Percentiles rank a stretch among this genome's conserved stretches.
Evolutionary conservation across 495 filamentous ascomycete genomes (phyloP).

Genomic region (Schizothecium vesticola): DNA sequence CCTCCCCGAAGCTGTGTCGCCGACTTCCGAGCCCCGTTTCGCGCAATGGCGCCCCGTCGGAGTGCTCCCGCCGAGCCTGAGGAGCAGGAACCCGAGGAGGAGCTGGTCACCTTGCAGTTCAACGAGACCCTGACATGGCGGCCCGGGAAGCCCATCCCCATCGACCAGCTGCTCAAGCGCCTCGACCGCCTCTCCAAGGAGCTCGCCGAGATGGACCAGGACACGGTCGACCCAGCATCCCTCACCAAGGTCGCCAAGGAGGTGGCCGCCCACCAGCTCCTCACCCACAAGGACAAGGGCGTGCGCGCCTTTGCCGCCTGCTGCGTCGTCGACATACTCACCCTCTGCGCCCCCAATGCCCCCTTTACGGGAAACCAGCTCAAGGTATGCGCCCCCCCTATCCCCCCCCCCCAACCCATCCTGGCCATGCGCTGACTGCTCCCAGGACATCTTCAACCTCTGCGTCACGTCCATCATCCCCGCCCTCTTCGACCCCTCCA

Average conservation of each 20-base stretch:
- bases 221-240: slow-evolving; percentile 74
- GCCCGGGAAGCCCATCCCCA: slow-evolving; percentile 80
- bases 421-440: background rate
- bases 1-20: background rate
- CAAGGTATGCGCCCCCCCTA: slow-evolving; percentile 60
- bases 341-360: slow-evolving; percentile 90
- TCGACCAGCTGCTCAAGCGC: slow-evolving; percentile 73
- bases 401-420: background rate
- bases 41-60: slow-evolving; percentile 35
- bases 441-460: slow-evolving; percentile 87
- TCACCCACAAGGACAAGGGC: slow-evolving; percentile 87
- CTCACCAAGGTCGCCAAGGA: slow-evolving; percentile 82
- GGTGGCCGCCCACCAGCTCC: slow-evolving; percentile 71
- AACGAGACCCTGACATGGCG: slow-evolving; percentile 87
- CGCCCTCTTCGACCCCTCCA: slow-evolving; percentile 77
- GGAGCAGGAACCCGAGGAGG: slow-evolving; percentile 25
- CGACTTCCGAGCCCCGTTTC: background rate
- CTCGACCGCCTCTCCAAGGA: slow-evolving; percentile 78
- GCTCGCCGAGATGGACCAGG: slow-evolving; percentile 80
- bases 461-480: slow-evolving; percentile 79
- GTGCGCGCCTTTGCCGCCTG: slow-evolving; percentile 83
- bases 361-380: slow-evolving; percentile 86
- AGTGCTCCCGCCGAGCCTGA: slow-evolving; percentile 27
- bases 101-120: slow-evolving; percentile 55
- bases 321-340: slow-evolving; percentile 90